Evolutionary conservation across 1,284 basidiomycete species (phyloP).

Genomic region (Mycosarcoma maydis): DNA sequence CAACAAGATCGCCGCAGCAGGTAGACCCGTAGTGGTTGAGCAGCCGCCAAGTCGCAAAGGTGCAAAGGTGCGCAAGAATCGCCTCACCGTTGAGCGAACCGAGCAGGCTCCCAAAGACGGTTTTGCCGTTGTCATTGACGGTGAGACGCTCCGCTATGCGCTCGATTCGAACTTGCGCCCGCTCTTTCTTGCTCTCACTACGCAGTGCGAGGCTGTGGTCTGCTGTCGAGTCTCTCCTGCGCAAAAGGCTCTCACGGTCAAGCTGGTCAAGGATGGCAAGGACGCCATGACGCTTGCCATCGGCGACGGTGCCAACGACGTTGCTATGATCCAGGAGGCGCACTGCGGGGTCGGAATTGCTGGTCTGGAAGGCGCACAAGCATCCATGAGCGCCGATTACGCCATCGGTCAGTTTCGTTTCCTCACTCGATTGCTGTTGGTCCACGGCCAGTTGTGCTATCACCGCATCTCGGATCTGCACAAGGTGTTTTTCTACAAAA

Average conservation of each 20-base stretch:
- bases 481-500: conserved; percentile 87
- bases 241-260: conserved; percentile 94
- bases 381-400: conserved; percentile 98
- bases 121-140: conserved; percentile 95
- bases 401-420: conserved; percentile 96
- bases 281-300: conserved; percentile 96
- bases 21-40: conserved; percentile 71
- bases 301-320: conserved; percentile 94
- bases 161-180: conserved; percentile 80
- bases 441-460: conserved; percentile 96
- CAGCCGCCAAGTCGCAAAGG: conserved; percentile 24
- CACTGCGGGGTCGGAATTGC: conserved; percentile 94
- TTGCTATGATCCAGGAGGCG: conserved; percentile 98
- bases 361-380: conserved; percentile 95
- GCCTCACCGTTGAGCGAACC: conserved; percentile 47
- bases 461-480: conserved; percentile 84
- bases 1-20: conserved; percentile 89
- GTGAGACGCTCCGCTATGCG: conserved; percentile 87
- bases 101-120: conserved; percentile 67
- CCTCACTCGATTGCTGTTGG: conserved; percentile 88
- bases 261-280: conserved; percentile 91
- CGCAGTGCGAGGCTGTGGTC: conserved; percentile 95
- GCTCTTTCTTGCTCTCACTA: conserved; percentile 88
- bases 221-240: conserved; percentile 96
- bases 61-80: conserved; percentile 41